phyloP scores from a whole-genome alignment of 306 rosid species.

The Cucumis hystrix region DNA sequence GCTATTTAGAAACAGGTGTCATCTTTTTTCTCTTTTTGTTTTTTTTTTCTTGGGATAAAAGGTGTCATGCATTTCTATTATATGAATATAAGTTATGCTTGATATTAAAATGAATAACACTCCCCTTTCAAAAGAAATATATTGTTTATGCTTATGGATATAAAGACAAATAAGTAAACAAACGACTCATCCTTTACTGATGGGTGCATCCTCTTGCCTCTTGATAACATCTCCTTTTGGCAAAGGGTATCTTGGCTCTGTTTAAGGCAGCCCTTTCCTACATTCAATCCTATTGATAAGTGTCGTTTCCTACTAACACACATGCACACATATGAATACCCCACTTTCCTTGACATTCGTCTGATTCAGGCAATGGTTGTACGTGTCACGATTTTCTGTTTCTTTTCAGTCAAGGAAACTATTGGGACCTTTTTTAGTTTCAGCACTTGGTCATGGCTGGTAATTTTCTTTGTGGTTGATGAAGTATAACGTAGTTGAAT shows the following conservation, averaged over 20 bases:
- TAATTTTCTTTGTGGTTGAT: constrained; percentile 14
- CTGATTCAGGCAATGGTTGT: not conserved
- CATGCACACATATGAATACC: not conserved
- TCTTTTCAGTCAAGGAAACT: not conserved
- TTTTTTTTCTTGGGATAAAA: not conserved
- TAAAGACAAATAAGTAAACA: not conserved
- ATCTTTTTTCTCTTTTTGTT: not conserved
- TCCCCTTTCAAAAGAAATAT: not conserved
- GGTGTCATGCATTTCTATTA: constrained; percentile 36
- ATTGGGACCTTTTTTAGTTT: not conserved
- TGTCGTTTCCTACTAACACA: not conserved
- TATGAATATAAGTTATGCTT: not conserved
- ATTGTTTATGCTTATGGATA: not conserved
- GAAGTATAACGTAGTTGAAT: constrained; percentile 10
- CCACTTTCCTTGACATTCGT: not conserved
- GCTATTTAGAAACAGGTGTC: constrained; percentile 92
- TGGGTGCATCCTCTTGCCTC: not conserved
- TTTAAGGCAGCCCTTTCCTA: not conserved
- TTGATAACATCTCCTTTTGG: not conserved
- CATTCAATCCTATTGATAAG: not conserved
- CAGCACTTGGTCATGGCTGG: not conserved
- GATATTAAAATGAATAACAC: not conserved
- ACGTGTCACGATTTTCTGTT: not conserved
- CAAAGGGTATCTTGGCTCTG: not conserved
- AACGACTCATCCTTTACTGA: not conserved